Base-by-base conservation (phyloP, 2,329 filamentous ascomycete species). In the Cadophora sp. region DNA sequence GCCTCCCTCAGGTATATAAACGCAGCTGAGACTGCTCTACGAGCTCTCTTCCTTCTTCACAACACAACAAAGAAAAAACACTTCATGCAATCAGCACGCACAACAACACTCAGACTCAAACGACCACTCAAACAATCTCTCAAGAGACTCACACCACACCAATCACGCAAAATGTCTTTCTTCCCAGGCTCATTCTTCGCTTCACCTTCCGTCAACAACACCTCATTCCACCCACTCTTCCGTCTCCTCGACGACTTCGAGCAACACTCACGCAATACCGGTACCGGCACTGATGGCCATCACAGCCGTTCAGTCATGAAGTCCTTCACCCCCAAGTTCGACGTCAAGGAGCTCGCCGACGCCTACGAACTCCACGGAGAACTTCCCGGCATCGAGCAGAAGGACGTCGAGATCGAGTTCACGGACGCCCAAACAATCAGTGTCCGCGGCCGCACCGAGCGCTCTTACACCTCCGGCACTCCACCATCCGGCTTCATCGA, bases 341-440 rank as follows among this genome's bases (percentile, higher is more conserved):
- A 95, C 75, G 85, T 94, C 70, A 89, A 87, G 78, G 92, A 96
- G 82, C 87, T 86, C 14, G 85, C 86, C 69, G 80, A 87, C 6
- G 79, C 83, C 71, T 95, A 93, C 77, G 90, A 95, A 80, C 89
- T 95, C 24, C 88, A 94, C 75, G 92, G 92, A 75, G 92, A 95
- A 80, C 87, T 95, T 6, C 90, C 92, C 0, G 92, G 92, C 65
- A 83, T 94, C 74, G 86, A 87, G 71, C 91, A 92, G 81, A 88
- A 92, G 74, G 84, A 94, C 76, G 83, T 96, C 76, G 83, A 86
- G 77, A 91, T 95, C 77, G 92, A 95, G 77, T 95, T 94, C 84
- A 89, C 88, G 68, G 92, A 95, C 77, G 83, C 86, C 51, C 89
- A 92, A 81, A 94, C 91, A 19, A 82, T 95, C 53, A 85, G 88